Base-by-base conservation (phyloP, 208 protist species). In the Trypanosoma vivax region DNA sequence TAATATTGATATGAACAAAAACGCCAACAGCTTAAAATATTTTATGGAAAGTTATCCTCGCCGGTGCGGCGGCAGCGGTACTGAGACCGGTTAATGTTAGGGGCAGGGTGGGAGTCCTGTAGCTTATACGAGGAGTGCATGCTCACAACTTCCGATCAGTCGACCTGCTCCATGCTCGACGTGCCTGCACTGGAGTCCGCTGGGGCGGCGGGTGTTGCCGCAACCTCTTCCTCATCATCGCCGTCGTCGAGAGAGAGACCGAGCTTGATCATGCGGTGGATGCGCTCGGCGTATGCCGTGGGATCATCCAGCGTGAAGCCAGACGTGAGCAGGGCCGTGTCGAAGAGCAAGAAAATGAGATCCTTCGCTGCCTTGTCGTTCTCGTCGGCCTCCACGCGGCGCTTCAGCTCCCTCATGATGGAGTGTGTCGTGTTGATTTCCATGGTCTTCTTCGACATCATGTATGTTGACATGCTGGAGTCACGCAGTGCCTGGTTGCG, bases 401-500 rank as follows among this genome's bases (percentile, higher is more conserved):
- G 80, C 28, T 77, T 67, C 6, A 99, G 88, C 62, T 96, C 82
- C 52, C 76, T 78, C 42, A 99, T 81, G 71, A 99, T 99, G 29
- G 90, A 25, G 81, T 99, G 92, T 30, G 89, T 60, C 23, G 97
- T 90, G 87, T 99, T 99, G 75, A 99, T 81, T 87, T 99, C 98
- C 57, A 99, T 75, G 25, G 95, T 99, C 89, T 99, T 99, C 85
- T 99, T 99, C 19, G 88, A 95, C 25, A 83, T 75, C 97, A 99
- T 99, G 87, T 98, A 98, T 38, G 73, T 75, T 5, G 85, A 85
- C 91, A 98, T 97, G 58, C 82, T 88, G 25, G 73, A 87, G 70
- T 99, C 97, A 70, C 95, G 82, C 11, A 99, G 88, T 6, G 98
- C 97, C 86, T 99, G 98, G 56, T 97, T 96, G 74, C 98, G 98